These are phyloP conservation scores for Xylaria telfairii DNA, from an alignment of 495 filamentous ascomycete genomes.

Conservation along the genomic window DNA sequence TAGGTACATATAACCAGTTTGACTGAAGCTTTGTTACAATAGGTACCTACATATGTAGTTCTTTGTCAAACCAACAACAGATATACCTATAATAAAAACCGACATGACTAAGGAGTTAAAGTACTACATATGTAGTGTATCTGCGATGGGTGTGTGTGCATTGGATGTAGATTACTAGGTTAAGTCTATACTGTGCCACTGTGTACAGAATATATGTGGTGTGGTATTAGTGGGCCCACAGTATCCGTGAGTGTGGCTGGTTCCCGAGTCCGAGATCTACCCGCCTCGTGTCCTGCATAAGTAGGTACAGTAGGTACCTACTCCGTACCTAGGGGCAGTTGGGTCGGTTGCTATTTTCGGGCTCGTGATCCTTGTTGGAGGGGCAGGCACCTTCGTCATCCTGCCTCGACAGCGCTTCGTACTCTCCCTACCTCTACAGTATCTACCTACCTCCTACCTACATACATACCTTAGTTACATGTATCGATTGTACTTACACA, in stretches of 20 bases:
- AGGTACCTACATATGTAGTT: too few species aligned
- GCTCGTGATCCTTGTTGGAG: constrained; percentile 23
- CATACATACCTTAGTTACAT: background rate
- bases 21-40: background rate
- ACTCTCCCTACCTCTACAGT: too few species aligned
- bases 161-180: too few species aligned
- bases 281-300: background rate
- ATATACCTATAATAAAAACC: too few species aligned
- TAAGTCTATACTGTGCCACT: too few species aligned
- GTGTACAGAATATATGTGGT: too few species aligned
- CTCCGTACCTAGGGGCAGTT: background rate
- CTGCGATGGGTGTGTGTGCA: too few species aligned
- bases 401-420: constrained; percentile 1
- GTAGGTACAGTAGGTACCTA: too few species aligned
- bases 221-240: too few species aligned
- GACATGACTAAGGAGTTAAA: too few species aligned
- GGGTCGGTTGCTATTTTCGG: constrained; percentile 20
- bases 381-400: constrained; percentile 27
- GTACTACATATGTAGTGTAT: too few species aligned
- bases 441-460: background rate
- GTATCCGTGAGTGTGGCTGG: constrained; percentile 1
- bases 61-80: background rate
- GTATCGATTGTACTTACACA: background rate
- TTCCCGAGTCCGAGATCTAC: constrained; percentile 9
- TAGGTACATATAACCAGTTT: background rate